phyloP scores from a whole-genome alignment of 163 green algal species.

The Chlamydomonas reinhardtii region DNA sequence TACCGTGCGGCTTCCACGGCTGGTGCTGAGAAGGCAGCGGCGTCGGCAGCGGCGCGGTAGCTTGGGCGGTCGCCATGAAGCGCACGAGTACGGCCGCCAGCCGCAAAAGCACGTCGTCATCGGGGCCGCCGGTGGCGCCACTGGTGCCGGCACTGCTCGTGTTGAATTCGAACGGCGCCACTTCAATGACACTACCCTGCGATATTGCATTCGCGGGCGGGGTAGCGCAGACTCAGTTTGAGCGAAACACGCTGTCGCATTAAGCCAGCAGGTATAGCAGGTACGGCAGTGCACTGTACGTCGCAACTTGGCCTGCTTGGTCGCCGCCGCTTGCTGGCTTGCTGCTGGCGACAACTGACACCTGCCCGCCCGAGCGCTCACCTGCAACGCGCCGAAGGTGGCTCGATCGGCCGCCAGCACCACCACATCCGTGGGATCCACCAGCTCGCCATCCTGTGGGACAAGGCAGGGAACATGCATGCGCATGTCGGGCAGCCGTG shows the following conservation, averaged over 20 bases:
- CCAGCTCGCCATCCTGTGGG: background rate
- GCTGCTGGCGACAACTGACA: background rate
- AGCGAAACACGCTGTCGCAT: no score
- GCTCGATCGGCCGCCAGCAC: background rate
- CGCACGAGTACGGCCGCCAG: background rate
- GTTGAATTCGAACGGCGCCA: background rate
- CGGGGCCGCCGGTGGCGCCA: background rate
- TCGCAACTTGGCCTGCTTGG: no score
- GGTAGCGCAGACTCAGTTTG: no score
- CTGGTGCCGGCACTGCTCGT: background rate
- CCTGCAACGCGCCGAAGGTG: background rate
- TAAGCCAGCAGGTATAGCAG: no score
- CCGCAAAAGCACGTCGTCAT: background rate
- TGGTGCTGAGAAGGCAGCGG: background rate
- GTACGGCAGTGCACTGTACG: no score
- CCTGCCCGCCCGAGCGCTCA: background rate
- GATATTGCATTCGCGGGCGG: no score
- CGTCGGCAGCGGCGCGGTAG: background rate
- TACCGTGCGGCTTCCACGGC: no score
- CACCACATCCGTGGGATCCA: background rate
- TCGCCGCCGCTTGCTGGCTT: no score
- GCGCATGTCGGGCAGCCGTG: no score
- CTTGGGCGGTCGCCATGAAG: background rate
- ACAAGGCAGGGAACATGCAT: no score
- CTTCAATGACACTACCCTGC: conserved; percentile 1